A percentile compares a stretch with the other conserved stretches of the same genome.
Evolutionary conservation across 2,329 filamentous ascomycete species (phyloP).

Genomic region (Fusarium sororula): DNA sequence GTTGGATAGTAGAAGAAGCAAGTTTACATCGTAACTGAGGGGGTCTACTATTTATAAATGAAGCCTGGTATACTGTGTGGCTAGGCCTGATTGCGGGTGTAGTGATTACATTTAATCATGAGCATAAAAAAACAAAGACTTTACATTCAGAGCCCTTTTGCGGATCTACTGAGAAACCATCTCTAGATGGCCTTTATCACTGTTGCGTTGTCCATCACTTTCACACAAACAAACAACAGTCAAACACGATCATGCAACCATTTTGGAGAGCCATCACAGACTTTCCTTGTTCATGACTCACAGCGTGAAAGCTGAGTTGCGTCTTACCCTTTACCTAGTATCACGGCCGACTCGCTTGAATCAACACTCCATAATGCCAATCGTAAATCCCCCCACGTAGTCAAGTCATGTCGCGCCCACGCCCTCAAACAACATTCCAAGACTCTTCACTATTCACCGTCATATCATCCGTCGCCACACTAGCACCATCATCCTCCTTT

Average conservation of each 20-base stretch:
- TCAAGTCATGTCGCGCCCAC: too few relatives aligned
- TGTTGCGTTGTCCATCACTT: rapidly evolving
- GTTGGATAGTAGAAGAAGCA: neutral
- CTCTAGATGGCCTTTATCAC: neutral
- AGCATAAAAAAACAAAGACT: rapidly evolving
- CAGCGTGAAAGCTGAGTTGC: neutral
- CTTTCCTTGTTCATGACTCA: neutral
- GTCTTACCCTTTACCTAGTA: neutral
- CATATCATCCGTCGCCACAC: neutral
- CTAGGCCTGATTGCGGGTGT: too few relatives aligned
- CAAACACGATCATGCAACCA: too few relatives aligned
- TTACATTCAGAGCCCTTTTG: neutral
- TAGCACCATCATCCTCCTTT: neutral
- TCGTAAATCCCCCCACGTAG: rapidly evolving
- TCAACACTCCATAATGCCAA: neutral
- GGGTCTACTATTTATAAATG: neutral
- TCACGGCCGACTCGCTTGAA: too few relatives aligned
- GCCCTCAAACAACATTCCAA: neutral
- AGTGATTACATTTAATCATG: neutral
- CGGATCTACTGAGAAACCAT: rapidly evolving
- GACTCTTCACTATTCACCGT: neutral
- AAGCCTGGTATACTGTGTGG: rapidly evolving
- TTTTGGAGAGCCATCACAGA: rapidly evolving
- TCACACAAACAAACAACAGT: neutral
- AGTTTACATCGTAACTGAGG: rapidly evolving